phyloP scores from a whole-genome alignment of 108 stramenopile genomes.

The Cyclotella choctawhatcheeana region DNA sequence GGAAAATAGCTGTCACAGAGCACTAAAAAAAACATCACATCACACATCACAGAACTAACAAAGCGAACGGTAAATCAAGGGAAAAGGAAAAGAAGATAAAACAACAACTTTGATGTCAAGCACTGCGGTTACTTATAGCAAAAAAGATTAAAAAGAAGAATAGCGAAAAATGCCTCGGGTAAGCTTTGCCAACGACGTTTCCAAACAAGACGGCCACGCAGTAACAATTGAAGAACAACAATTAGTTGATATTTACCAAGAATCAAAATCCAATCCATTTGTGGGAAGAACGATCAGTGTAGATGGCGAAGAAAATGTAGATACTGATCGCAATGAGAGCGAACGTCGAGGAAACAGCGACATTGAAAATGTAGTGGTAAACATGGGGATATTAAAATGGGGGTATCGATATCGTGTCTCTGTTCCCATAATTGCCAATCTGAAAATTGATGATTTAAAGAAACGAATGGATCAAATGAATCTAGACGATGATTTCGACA shows the following conservation, averaged over 20 bases:
- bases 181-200: conserved; percentile 4
- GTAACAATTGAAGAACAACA: neutral
- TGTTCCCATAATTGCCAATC: conserved; percentile 18
- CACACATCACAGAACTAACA: no score
- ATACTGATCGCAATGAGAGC: neutral
- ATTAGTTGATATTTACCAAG: no score
- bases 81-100: no score
- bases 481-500: neutral
- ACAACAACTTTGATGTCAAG: no score
- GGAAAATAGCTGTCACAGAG: no score
- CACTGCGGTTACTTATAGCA: no score
- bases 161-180: conserved; percentile 3
- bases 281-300: conserved; percentile 3
- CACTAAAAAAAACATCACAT: no score
- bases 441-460: neutral
- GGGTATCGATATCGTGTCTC: conserved; percentile 38
- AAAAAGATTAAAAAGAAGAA: no score
- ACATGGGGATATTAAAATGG: conserved; percentile 40
- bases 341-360: neutral
- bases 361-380: conserved; percentile 26
- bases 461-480: neutral
- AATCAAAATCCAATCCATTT: neutral
- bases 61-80: no score
- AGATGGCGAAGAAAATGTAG: neutral
- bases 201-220: neutral